Conservation (phyloP, 2,329 filamentous ascomycete genomes). For the Blastomyces emzantsi region DNA sequence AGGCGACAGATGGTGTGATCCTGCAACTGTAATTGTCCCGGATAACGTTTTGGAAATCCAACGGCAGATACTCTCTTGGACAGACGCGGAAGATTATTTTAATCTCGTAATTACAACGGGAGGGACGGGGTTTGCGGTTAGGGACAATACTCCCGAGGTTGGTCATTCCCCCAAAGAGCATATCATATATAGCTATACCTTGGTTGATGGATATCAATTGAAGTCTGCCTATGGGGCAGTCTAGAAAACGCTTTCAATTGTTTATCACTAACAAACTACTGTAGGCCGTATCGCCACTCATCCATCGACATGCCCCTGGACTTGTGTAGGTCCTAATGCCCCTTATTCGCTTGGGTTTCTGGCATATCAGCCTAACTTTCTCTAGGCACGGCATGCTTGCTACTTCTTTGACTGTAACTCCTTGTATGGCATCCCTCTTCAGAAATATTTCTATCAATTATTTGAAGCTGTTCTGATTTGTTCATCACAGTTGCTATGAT, state of each 20-base stretch:
- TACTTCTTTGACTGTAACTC: conserved; percentile 73
- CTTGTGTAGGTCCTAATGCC: conserved; percentile 52
- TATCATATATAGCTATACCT: not conserved
- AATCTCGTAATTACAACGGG: conserved; percentile 85
- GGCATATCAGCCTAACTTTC: conserved; percentile 16
- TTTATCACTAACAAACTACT: conserved; percentile 14
- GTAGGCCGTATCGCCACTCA: conserved; percentile 65
- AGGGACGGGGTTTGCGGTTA: conserved; percentile 81
- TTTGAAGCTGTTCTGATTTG: conserved; percentile 20
- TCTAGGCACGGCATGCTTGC: conserved; percentile 81
- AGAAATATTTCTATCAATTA: conserved; percentile 10
- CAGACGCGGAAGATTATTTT: conserved; percentile 52
- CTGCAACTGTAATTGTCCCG: conserved; percentile 63
- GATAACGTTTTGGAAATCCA: conserved; percentile 72
- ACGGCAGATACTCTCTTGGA: conserved; percentile 60
- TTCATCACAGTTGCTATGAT: conserved; percentile 72
- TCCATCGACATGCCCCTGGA: conserved; percentile 80
- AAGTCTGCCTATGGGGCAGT: not conserved
- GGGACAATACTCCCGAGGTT: conserved; percentile 85
- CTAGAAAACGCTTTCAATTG: not conserved
- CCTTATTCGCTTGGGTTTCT: not conserved
- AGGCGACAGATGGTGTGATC: conserved; percentile 61
- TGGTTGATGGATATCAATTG: not conserved
- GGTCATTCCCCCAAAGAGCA: conserved; percentile 18
- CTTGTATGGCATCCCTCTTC: conserved; percentile 54